phyloP scores from a whole-genome alignment of 768 basidiomycete species.

The Kwoniella heveanensis region DNA sequence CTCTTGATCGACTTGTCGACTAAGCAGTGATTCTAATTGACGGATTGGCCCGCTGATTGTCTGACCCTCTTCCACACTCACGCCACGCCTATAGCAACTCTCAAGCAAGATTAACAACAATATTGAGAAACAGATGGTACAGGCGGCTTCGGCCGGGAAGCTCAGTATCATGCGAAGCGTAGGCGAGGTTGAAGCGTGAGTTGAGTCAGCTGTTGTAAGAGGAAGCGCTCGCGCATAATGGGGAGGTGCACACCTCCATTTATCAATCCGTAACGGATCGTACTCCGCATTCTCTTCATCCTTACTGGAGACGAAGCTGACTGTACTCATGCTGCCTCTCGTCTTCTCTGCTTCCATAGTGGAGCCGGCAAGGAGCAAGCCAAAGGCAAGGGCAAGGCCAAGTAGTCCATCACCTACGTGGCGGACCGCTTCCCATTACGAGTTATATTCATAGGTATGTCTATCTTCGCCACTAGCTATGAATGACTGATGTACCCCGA shows the following conservation, averaged over 20 bases:
- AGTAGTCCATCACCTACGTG: slow-evolving; percentile 9
- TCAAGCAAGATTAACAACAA: slow-evolving; percentile 88
- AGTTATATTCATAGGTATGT: slow-evolving; percentile 4
- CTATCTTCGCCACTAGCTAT: neutral
- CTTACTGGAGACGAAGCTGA: neutral
- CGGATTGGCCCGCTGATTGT: too few relatives aligned
- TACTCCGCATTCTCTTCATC: too few relatives aligned
- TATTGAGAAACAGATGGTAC: slow-evolving; percentile 87
- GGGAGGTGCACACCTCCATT: too few relatives aligned
- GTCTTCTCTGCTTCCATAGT: slow-evolving; percentile 16
- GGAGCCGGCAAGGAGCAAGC: slow-evolving; percentile 36
- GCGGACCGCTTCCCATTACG: neutral
- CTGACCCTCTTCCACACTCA: too few relatives aligned
- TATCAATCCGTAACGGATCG: too few relatives aligned
- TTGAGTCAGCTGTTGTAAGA: too few relatives aligned
- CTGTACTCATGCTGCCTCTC: neutral
- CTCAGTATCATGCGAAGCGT: slow-evolving; percentile 80
- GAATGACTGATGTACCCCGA: too few relatives aligned
- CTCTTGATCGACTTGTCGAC: neutral
- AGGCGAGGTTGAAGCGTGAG: slow-evolving; percentile 48
- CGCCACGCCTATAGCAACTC: slow-evolving; percentile 64
- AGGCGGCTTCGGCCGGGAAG: slow-evolving; percentile 83
- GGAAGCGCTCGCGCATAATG: too few relatives aligned
- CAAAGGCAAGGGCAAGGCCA: slow-evolving; percentile 39
- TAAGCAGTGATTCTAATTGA: too few relatives aligned